Evolutionary conservation across 2,329 filamentous ascomycete species (phyloP).

Genomic region (Chrysoporthe puriensis): DNA sequence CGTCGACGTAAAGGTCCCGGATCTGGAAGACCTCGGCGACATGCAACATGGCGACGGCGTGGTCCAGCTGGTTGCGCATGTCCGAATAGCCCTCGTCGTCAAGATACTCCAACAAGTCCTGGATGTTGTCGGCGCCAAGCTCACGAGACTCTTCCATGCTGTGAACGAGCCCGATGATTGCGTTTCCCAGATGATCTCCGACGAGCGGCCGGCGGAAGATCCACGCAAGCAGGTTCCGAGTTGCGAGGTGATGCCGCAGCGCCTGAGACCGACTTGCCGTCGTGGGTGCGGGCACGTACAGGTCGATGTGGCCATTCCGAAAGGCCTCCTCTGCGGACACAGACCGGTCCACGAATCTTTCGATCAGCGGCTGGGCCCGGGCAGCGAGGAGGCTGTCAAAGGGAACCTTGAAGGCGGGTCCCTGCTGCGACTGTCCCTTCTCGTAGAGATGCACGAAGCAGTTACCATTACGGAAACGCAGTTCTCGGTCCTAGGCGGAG

Average conservation of each 20-base stretch:
- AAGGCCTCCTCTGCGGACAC: constrained; percentile 30
- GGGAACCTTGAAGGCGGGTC: constrained; percentile 70
- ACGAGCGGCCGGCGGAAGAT: constrained; percentile 68
- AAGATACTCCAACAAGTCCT: constrained; percentile 67
- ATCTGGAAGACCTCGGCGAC: constrained; percentile 70
- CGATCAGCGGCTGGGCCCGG: constrained; percentile 64
- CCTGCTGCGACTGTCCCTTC: constrained; percentile 65
- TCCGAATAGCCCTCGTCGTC: constrained; percentile 72
- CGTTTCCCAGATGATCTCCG: constrained; percentile 65
- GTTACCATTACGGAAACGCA: constrained; percentile 70
- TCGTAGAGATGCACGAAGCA: constrained; percentile 72
- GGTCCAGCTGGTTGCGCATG: constrained; percentile 66
- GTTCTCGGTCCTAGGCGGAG: constrained; percentile 64
- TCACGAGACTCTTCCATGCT: constrained; percentile 66
- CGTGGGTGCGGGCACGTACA: constrained; percentile 71
- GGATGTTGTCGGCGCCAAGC: constrained; percentile 56
- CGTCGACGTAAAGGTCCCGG: constrained; percentile 69
- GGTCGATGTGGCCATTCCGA: constrained; percentile 49
- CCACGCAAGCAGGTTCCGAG: constrained; percentile 78
- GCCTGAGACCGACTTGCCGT: constrained; percentile 55
- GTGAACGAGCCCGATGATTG: constrained; percentile 67
- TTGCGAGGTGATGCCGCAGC: constrained; percentile 67
- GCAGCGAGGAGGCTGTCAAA: constrained; percentile 60
- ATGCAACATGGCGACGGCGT: constrained; percentile 69
- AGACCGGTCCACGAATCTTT: constrained; percentile 49